Evolutionary conservation across 31 red algal species (phyloP).

Genomic region (Asparagopsis taxiformis): DNA sequence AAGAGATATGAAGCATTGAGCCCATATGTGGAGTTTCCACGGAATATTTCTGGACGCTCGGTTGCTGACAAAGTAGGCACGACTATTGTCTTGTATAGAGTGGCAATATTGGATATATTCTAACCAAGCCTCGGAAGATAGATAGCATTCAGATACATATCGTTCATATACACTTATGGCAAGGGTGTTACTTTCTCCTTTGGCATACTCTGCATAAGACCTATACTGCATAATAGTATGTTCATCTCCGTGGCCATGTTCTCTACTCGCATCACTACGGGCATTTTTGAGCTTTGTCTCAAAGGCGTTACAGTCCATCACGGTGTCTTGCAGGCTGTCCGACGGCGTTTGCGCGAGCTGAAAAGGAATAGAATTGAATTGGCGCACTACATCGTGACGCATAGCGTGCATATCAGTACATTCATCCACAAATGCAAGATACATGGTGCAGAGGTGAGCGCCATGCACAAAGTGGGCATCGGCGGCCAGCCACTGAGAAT

Average conservation of each 20-base stretch:
- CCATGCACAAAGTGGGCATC: slow-evolving; percentile 8
- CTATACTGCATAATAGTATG: slow-evolving; percentile 7
- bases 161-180: slow-evolving; percentile 49
- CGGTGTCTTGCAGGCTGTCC: not conserved
- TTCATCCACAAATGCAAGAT: not conserved
- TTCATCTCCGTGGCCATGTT: not conserved
- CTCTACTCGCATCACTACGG: not conserved
- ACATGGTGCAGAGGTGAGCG: slow-evolving; percentile 14
- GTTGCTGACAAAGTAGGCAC: not conserved
- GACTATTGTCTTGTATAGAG: not conserved
- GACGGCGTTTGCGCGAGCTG: not conserved
- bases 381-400: not conserved
- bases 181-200: not conserved
- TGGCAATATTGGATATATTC: slow-evolving; percentile 19
- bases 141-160: slow-evolving; percentile 14
- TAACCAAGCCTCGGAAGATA: slow-evolving; percentile 16
- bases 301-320: slow-evolving; percentile 5
- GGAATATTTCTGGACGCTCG: slow-evolving; percentile 43
- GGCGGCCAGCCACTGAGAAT: slow-evolving; percentile 6
- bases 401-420: not conserved
- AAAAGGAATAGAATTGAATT: not conserved
- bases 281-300: slow-evolving; percentile 10
- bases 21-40: slow-evolving; percentile 35
- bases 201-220: slow-evolving; percentile 51
- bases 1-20: slow-evolving; percentile 7